Evolutionary conservation across 257 asterid genomes (phyloP).

Genomic region (Cruciata laevipes): DNA sequence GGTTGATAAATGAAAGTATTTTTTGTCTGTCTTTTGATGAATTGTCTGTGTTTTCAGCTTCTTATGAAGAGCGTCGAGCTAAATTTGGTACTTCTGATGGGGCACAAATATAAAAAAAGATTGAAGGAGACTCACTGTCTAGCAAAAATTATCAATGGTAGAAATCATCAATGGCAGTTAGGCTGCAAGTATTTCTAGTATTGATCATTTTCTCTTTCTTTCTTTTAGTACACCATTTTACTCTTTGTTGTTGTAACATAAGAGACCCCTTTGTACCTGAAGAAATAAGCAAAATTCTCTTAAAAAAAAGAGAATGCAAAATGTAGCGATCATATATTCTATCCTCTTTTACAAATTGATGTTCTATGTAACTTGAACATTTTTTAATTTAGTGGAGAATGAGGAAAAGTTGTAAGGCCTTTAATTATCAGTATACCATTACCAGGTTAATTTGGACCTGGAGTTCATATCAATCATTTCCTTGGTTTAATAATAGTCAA

Average conservation of each 20-base stretch:
- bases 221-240: not conserved
- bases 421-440: no score
- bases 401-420: no score
- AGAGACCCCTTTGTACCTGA: not conserved
- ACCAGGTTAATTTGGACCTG: not conserved
- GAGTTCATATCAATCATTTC: no score
- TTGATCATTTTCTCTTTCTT: not conserved
- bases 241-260: slow-evolving; percentile 3
- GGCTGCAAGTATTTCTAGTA: not conserved
- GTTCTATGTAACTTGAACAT: no score
- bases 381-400: no score
- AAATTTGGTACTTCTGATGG: slow-evolving; percentile 31
- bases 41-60: slow-evolving; percentile 46
- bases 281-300: not conserved
- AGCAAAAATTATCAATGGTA: not conserved
- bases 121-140: not conserved
- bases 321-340: no score
- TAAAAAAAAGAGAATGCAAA: no score
- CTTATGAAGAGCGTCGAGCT: slow-evolving; percentile 77
- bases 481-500: no score
- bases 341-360: no score
- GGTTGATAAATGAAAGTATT: not conserved
- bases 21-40: not conserved
- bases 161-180: no score
- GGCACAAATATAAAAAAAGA: slow-evolving; percentile 15